Base-by-base conservation (phyloP, 1,139 yeast genomes). In the Scheffersomyces titani region DNA sequence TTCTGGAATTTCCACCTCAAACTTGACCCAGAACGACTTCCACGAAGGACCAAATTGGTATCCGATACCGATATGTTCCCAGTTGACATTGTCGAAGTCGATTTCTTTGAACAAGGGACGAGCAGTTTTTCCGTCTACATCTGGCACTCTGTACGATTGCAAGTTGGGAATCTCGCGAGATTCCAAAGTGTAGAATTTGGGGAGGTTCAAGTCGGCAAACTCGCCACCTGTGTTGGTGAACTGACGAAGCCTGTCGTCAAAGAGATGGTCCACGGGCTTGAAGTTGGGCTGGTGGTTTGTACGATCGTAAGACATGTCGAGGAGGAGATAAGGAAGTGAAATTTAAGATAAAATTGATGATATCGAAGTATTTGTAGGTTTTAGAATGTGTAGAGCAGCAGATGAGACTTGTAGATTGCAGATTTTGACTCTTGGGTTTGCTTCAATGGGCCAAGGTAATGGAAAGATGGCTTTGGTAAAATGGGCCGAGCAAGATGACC, bases 21-120 rank as follows among this genome's bases (percentile, higher is more conserved):
- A 76, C 64, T 87, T 84, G 73, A 94, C 92, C 99, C 99, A 94
- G 64, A 92, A 96, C 1, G 98, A 89, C 61, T 94, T 88, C 99
- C 98, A 94, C 18, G 96, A 89, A 1, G 98, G 98, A 0, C 97
- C 98, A 71, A 90, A 92, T n/a, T 80, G 76, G 65, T 89, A 87
- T 36, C 96, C 96, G 63, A 87, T 85, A 40, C 79, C 76, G 30
- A 92, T 86, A 19, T 77, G 74, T 57, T 81, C 76, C 88, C 92
- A 89, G 48, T 81, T 76, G 49, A 78, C 64, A 1, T 61, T 55
- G 49, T 73, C 74, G 61, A 89, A 79, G 46, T 68, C 60, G 51
- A 92, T 87, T 30, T 90, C 90, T 58, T 82, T 78, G 77, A 92
- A 93, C 44, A 87, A 75, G 0, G 98, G 98, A 59, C 98, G 83